These are phyloP conservation scores for rapeseed (Brassica napus) DNA, from an alignment of 345 rosid species.

Conservation along the genomic window Da-Ae NC_063449.1:23283001-23283500, in stretches of 20 bases:
- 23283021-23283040: neutral
- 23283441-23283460: constrained; percentile 60
- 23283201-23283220: neutral
- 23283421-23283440: neutral
- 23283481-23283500: constrained; percentile 98
- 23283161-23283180: neutral
- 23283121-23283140: neutral
- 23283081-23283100: neutral
- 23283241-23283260: neutral
- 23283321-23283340: too few relatives aligned
- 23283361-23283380: too few relatives aligned
- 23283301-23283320: neutral
- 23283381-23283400: too few relatives aligned
- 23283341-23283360: too few relatives aligned
- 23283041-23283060: neutral
- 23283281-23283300: neutral
- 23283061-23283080: neutral
- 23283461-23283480: constrained; percentile 96
- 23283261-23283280: neutral
- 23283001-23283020: neutral
- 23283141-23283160: neutral
- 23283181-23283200: neutral
- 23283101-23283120: neutral
- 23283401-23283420: too few relatives aligned
- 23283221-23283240: neutral